These are phyloP conservation scores for Lathyrus oleraceus DNA, from an alignment of 306 rosid species.

Conservation along the genomic window DNA sequence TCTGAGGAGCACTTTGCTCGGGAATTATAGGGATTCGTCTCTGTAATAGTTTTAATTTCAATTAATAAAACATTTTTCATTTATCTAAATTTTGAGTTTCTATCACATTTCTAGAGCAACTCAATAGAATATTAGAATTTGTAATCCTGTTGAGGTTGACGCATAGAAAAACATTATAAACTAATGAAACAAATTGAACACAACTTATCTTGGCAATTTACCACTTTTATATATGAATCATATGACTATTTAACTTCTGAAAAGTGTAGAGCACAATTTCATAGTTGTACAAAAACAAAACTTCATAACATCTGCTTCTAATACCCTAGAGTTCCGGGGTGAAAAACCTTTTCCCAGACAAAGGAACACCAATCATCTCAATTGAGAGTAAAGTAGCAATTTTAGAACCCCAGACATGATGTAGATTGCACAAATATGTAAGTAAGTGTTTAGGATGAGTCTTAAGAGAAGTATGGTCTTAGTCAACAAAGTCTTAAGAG, in stretches of 20 bases:
- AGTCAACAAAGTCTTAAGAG: neutral
- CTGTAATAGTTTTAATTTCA: no score
- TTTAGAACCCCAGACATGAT: neutral
- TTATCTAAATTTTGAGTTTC: no score
- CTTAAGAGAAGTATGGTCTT: neutral
- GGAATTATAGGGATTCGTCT: no score
- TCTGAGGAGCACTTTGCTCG: no score
- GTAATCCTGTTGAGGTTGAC: slow-evolving; percentile 16
- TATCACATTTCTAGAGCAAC: slow-evolving; percentile 21
- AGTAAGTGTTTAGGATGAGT: neutral
- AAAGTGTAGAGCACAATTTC: neutral
- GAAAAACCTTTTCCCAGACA: neutral
- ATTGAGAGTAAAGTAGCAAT: neutral
- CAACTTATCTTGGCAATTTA: neutral
- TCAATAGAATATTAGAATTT: neutral
- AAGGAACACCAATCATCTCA: neutral
- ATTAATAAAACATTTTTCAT: no score
- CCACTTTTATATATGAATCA: slow-evolving; percentile 1
- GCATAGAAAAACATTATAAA: neutral
- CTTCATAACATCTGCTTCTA: neutral
- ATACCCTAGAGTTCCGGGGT: neutral
- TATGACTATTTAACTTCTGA: neutral
- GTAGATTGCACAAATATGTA: neutral
- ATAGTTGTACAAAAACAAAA: neutral
- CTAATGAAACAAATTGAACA: neutral